Base-by-base conservation (phyloP, 225 moss, liverwort and hornwort species). In the Polytrichum commune region DNA sequence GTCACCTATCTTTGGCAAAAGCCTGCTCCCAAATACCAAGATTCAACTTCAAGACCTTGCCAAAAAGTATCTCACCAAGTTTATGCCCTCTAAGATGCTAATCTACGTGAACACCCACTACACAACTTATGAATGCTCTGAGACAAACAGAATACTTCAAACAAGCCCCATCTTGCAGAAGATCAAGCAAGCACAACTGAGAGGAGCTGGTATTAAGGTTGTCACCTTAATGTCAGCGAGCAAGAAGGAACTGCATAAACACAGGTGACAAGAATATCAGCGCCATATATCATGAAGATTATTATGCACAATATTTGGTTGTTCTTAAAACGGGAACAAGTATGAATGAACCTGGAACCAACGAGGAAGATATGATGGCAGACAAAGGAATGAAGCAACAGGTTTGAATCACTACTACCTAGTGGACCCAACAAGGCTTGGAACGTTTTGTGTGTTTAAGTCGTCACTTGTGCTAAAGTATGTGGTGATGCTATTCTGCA, bases 191-290 rank as follows among this genome's bases (percentile, higher is more conserved):
- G 3, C 22, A 7, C 58, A 19, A 13, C 46, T 67, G 29, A 23
- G 30, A 8, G 46, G 27, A 46, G 46, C 46, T 4, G 25, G 20
- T 26, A 25, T 29, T 25, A 25, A 19, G 63, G 62, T 63, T 1
- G 24, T 53, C 89, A 96, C 96, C 93, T 96, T 96, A 72, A 96
- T 90, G 79, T 96, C 96, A 38, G 96, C 90, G 70, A 60, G 86
- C 73, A 96, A 85, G 73, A 96, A 93, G 20, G 89, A 87, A 71
- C 93, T 96, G 93, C 89, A 85, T 68, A 53, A 81, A 38, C 76
- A 73, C 68, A 62, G 46, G 60, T 8, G 33, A 62, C 4, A 46
- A 27, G 61, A 54, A 10, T 38, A 62, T 75, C 46, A 81, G 79
- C 69, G 28, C 23, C 62, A 53, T 69, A n/a, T 30, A 75, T 68